Conservation (phyloP, 2,329 filamentous ascomycete genomes). For the Exophiala viscosa region DNA sequence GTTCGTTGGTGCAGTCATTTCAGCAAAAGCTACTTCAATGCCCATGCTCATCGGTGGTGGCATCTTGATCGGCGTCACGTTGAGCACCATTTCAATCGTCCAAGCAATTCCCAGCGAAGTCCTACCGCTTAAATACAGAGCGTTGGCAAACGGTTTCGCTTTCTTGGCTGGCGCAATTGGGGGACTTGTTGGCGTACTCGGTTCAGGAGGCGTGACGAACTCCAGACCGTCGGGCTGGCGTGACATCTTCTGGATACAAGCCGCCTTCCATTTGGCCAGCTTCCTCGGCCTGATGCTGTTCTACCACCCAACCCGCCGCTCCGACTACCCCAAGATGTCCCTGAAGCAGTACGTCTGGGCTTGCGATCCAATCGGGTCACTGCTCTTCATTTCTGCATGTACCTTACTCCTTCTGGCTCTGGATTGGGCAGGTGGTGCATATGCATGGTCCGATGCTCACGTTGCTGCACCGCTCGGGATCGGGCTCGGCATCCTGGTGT, state of each 20-base stretch:
- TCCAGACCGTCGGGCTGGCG: conserved; percentile 49
- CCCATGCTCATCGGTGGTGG: conserved; percentile 56
- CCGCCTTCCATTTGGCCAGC: conserved; percentile 50
- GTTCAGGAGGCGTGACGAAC: conserved; percentile 53
- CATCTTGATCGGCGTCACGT: conserved; percentile 53
- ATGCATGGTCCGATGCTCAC: conserved; percentile 39
- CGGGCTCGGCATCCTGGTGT: conserved; percentile 40
- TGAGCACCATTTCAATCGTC: conserved; percentile 54
- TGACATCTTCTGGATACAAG: conserved; percentile 59
- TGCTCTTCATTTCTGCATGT: conserved; percentile 43
- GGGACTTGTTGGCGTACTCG: conserved; percentile 48
- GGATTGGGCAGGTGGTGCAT: conserved; percentile 46
- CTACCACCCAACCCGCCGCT: conserved; percentile 45
- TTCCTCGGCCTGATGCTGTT: conserved; percentile 47
- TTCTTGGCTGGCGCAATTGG: conserved; percentile 51
- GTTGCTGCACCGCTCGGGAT: conserved; percentile 40
- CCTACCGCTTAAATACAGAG: conserved; percentile 54
- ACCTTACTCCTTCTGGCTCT: conserved; percentile 46
- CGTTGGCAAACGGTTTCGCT: conserved; percentile 53
- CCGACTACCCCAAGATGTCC: conserved; percentile 39
- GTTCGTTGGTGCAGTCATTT: conserved; percentile 53
- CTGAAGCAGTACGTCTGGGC: conserved; percentile 44
- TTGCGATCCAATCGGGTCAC: conserved; percentile 48
- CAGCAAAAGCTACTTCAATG: conserved; percentile 55
- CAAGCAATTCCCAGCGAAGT: conserved; percentile 57